Conservation (phyloP, 805 yeast species). For the Suhomyces vadensis region DNA sequence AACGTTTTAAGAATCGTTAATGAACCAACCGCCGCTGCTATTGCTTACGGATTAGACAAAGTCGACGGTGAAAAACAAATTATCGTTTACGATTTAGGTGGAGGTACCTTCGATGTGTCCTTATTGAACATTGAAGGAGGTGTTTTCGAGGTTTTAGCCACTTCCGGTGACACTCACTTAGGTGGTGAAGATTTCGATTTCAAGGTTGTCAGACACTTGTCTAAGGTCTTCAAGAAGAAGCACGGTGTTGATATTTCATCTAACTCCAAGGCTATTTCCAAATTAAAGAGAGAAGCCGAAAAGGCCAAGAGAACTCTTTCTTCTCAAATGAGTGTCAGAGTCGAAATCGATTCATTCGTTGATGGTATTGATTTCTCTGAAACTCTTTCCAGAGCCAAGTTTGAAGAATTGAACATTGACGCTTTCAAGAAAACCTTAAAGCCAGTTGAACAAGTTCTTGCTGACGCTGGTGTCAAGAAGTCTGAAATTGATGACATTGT, state of each 20-base stretch:
- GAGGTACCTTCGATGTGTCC: constrained; percentile 44
- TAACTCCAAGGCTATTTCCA: constrained; percentile 45
- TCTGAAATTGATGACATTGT: constrained; percentile 48
- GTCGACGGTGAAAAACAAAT: constrained; percentile 43
- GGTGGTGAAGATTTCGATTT: constrained; percentile 53
- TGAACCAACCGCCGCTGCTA: constrained; percentile 60
- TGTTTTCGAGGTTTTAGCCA: constrained; percentile 49
- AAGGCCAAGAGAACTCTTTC: constrained; percentile 51
- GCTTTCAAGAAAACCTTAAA: constrained; percentile 47
- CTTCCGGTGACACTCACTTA: constrained; percentile 53
- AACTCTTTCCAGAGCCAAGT: constrained; percentile 48
- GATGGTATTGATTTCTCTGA: constrained; percentile 51
- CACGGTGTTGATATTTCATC: constrained; percentile 43
- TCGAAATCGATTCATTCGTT: constrained; percentile 49
- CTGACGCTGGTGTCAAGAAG: constrained; percentile 47
- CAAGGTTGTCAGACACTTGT: constrained; percentile 44
- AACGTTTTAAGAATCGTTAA: constrained; percentile 86
- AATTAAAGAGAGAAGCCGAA: constrained; percentile 51
- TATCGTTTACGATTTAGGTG: constrained; percentile 51
- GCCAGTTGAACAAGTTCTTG: constrained; percentile 49
- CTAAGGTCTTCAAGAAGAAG: constrained; percentile 47
- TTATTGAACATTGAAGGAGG: constrained; percentile 46
- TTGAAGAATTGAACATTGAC: constrained; percentile 49
- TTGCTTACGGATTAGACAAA: constrained; percentile 36
- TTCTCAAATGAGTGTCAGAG: constrained; percentile 42